Base-by-base conservation (phyloP, 805 yeast species). In the Hermanozyma aechmeae region DNA sequence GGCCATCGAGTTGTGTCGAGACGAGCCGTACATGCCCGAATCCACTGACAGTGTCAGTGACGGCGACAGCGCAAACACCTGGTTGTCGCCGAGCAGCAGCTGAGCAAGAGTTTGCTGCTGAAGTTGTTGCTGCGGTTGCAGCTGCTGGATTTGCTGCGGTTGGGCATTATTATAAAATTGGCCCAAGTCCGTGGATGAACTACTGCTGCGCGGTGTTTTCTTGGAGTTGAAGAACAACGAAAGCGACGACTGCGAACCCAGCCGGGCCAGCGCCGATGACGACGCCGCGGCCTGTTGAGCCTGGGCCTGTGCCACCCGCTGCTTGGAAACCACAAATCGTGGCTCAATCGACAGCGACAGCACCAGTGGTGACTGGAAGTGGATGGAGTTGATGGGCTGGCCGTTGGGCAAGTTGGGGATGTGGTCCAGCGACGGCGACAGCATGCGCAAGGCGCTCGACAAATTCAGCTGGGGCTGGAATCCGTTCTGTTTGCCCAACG, bases 281-380 rank as follows among this genome's bases (percentile, higher is more conserved):
- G 51, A 41, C 3, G 58, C 48, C 2, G 68, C 68, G 13, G 40
- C 41, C 11, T 18, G 21, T 4, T 50, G 52, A 17, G 68, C 71
- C 40, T 67, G 73, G 13, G 63, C 70, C 39, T 60, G 75, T 25
- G 67, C 76, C 15, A 77, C 73, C 30, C 81, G 71, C 36, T 79
- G 92, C 44, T 83, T 75, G 8, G 93, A 81, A 23, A 86, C 79
- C 28, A 86, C 75, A 48, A 86, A 85, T 24, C 95, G 66, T 11
- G 93, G 81, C 48, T 85, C 96, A n/a, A 86, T 76, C 18, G 75
- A 67, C 13, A 73, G 56, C 5, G 72, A 51, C 30, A 40, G 39
- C 5, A 80, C 80, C 29, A 67, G 71, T 3, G 92, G 92, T 0
- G 87, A 79, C 30, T 75, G 76, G 32, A 81, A 73, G 34, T 76